Evolutionary conservation across 1,139 yeast species (phyloP).

Genomic region (Hanseniaspora uvarum): DNA sequence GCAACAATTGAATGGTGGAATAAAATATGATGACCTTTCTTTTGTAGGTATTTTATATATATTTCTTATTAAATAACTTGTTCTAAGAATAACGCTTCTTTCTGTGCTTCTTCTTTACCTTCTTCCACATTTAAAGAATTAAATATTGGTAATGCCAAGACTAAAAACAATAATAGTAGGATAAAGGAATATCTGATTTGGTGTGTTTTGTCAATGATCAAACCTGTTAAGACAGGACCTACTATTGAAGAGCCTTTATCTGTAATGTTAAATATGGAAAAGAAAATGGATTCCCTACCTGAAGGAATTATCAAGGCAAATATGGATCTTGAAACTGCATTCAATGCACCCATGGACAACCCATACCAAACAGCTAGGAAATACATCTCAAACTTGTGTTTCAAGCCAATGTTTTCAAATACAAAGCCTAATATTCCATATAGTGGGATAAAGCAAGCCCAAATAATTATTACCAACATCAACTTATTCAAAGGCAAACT

Average conservation of each 20-base stretch:
- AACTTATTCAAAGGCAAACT: slow-evolving; percentile 38
- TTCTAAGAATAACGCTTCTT: slow-evolving; percentile 26
- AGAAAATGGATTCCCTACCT: slow-evolving; percentile 61
- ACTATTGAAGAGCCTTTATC: slow-evolving; percentile 64
- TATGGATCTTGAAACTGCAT: slow-evolving; percentile 53
- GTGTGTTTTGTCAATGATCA: slow-evolving; percentile 57
- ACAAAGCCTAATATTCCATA: slow-evolving; percentile 58
- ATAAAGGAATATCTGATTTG: slow-evolving; percentile 59
- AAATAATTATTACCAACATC: slow-evolving; percentile 42
- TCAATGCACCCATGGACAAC: slow-evolving; percentile 54
- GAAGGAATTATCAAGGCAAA: slow-evolving; percentile 55
- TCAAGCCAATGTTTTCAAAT: slow-evolving; percentile 42
- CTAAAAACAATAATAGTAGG: slow-evolving; percentile 42
- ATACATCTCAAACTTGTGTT: slow-evolving; percentile 55
- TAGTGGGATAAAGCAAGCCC: slow-evolving; percentile 54
- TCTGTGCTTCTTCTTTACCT: slow-evolving; percentile 41
- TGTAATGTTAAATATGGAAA: slow-evolving; percentile 59
- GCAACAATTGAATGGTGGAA: not conserved
- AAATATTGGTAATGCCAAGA: slow-evolving; percentile 45
- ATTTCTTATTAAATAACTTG: slow-evolving; percentile 18
- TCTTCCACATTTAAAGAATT: slow-evolving; percentile 44
- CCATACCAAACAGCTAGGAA: slow-evolving; percentile 62
- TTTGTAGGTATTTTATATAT: not conserved
- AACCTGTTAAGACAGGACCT: slow-evolving; percentile 57
- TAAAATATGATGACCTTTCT: no score